A percentile compares a stretch with the other conserved stretches of the same genome.
These are phyloP conservation scores for Aspergillus ibericus DNA, from an alignment of 2,329 filamentous ascomycete species.

Conservation along the genomic window DNA sequence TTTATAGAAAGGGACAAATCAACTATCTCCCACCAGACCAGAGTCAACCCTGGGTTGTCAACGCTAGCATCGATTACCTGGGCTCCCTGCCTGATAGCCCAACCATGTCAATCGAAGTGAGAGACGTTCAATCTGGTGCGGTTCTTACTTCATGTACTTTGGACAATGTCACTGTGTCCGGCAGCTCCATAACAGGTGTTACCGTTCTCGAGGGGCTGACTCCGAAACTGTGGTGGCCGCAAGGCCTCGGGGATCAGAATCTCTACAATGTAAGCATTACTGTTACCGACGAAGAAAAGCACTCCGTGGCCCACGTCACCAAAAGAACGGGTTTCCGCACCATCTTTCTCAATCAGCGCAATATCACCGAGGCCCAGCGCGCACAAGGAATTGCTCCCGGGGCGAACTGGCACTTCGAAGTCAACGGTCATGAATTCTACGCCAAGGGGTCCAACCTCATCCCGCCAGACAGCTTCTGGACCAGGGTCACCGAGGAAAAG, in stretches of 20 bases:
- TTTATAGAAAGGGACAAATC: slow-evolving; percentile 59
- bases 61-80: slow-evolving; percentile 60
- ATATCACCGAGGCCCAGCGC: slow-evolving; percentile 56
- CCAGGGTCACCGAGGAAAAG: slow-evolving; percentile 55
- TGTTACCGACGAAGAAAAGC: slow-evolving; percentile 40
- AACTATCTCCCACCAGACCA: slow-evolving; percentile 61
- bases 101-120: slow-evolving; percentile 50
- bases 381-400: slow-evolving; percentile 57
- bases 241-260: slow-evolving; percentile 56
- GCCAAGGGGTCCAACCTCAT: slow-evolving; percentile 66
- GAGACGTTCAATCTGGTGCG: slow-evolving; percentile 41
- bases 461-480: slow-evolving; percentile 63
- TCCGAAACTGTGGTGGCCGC: slow-evolving; percentile 63
- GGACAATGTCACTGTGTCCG: slow-evolving; percentile 42
- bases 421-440: slow-evolving; percentile 65
- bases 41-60: slow-evolving; percentile 58
- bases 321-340: slow-evolving; percentile 63
- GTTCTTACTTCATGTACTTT: slow-evolving; percentile 42
- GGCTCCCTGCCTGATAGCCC: slow-evolving; percentile 49
- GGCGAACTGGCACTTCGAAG: slow-evolving; percentile 64
- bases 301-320: slow-evolving; percentile 46
- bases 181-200: slow-evolving; percentile 51
- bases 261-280: slow-evolving; percentile 58
- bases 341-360: slow-evolving; percentile 59
- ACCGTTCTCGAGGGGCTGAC: slow-evolving; percentile 44